Evolutionary conservation across 2,329 filamentous ascomycete genomes (phyloP).

Genomic region (Trichoderma endophyticum): DNA sequence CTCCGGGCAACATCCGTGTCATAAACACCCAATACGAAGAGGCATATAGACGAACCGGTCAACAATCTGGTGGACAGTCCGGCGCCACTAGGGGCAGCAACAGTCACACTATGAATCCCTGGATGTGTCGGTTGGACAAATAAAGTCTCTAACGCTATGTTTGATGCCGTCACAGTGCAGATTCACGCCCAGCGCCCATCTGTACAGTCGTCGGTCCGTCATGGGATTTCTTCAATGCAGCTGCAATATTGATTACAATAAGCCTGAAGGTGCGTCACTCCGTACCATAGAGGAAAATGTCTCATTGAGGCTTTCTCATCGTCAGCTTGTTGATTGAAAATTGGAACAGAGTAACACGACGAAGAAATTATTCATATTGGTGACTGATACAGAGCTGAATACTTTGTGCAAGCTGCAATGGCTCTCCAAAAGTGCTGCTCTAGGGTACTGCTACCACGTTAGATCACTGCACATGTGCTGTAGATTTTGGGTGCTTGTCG

Average conservation of each 20-base stretch:
- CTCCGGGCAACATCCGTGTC: neutral
- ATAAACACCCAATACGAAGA: neutral
- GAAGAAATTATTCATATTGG: neutral
- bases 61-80: neutral
- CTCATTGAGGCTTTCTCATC: neutral
- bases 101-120: neutral
- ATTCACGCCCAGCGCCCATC: neutral
- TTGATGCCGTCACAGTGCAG: slow-evolving; percentile 4
- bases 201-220: neutral
- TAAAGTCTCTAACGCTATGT: neutral
- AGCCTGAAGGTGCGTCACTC: neutral
- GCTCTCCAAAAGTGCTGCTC: neutral
- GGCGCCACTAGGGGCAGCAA: neutral
- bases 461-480: neutral
- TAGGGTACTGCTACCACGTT: neutral
- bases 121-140: neutral
- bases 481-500: neutral
- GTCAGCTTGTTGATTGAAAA: neutral
- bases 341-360: neutral
- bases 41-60: slow-evolving; percentile 8
- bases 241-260: neutral
- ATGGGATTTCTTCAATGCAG: neutral
- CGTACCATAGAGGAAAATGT: neutral
- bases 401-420: neutral
- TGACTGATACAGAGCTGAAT: neutral